Evolutionary conservation across 2,329 filamentous ascomycete genomes (phyloP).

Genomic region (Westerdykella ornata): DNA sequence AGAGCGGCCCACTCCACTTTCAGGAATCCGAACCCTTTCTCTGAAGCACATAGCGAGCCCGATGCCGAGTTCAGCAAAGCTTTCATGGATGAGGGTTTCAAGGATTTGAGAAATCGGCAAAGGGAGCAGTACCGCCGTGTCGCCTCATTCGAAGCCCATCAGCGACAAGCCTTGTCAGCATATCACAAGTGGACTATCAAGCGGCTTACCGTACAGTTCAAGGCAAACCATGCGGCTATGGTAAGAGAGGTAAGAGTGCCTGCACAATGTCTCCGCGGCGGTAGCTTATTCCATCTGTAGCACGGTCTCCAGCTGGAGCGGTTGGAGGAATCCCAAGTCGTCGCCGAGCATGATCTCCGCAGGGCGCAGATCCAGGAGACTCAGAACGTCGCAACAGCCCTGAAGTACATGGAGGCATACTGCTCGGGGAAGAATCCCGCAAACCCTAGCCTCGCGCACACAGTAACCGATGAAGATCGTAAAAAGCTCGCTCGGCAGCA

Average conservation of each 20-base stretch:
- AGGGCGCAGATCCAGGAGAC: slow-evolving; percentile 38
- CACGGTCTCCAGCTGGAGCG: slow-evolving; percentile 37
- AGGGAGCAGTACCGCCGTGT: slow-evolving; percentile 27
- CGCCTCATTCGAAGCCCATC: slow-evolving; percentile 28
- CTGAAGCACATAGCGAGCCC: slow-evolving; percentile 16
- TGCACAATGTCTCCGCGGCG: neutral
- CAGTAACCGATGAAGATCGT: slow-evolving; percentile 42
- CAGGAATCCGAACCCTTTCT: slow-evolving; percentile 5
- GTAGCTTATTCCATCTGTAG: slow-evolving; percentile 19
- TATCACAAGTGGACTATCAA: slow-evolving; percentile 20
- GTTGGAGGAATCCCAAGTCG: slow-evolving; percentile 42
- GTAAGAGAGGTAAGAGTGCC: slow-evolving; percentile 23
- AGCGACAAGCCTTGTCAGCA: slow-evolving; percentile 24
- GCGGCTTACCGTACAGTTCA: slow-evolving; percentile 16
- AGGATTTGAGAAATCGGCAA: slow-evolving; percentile 21
- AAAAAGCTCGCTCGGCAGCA: slow-evolving; percentile 40
- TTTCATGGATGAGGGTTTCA: slow-evolving; percentile 24
- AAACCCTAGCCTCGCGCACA: slow-evolving; percentile 20
- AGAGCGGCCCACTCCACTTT: neutral
- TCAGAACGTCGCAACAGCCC: slow-evolving; percentile 40
- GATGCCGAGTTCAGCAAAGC: slow-evolving; percentile 5
- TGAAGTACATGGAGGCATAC: slow-evolving; percentile 46
- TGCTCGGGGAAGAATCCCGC: slow-evolving; percentile 34
- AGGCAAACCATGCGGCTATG: slow-evolving; percentile 16
- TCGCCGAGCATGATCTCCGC: slow-evolving; percentile 40